A percentile compares a stretch with the other conserved stretches of the same genome.
These are phyloP conservation scores for Candida tetrigidarum DNA, from an alignment of 1,139 yeast genomes.

Conservation along the genomic window DNA sequence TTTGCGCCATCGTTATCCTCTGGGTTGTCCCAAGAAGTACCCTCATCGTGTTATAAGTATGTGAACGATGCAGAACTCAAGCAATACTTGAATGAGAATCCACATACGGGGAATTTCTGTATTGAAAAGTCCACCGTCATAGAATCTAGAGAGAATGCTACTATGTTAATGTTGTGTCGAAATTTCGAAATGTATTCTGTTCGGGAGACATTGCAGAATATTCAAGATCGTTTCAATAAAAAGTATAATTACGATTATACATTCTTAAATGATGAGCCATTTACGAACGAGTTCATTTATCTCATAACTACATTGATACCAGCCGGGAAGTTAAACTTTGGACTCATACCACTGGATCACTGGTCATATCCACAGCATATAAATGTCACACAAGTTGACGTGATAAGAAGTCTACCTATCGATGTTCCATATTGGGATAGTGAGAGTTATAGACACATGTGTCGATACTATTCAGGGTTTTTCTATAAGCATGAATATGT, in stretches of 20 bases:
- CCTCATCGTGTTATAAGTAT: slow-evolving; percentile 1
- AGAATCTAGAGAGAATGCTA: slow-evolving; percentile 44
- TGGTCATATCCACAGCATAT: slow-evolving; percentile 40
- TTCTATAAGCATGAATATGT: slow-evolving; percentile 37
- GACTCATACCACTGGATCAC: slow-evolving; percentile 30
- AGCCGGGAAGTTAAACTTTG: slow-evolving; percentile 31
- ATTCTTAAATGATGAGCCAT: slow-evolving; percentile 38
- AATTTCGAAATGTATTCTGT: slow-evolving; percentile 66
- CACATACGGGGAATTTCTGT: slow-evolving; percentile 8
- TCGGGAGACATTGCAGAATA: slow-evolving; percentile 60
- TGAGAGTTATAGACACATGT: slow-evolving; percentile 42
- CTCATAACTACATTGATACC: slow-evolving; percentile 26
- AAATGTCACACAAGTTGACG: slow-evolving; percentile 25
- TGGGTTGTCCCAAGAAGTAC: neutral
- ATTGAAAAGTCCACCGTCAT: slow-evolving; percentile 7
- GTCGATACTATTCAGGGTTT: slow-evolving; percentile 39
- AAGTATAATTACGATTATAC: slow-evolving; percentile 47
- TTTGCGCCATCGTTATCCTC: neutral
- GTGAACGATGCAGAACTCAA: slow-evolving; percentile 6
- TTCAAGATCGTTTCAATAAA: slow-evolving; percentile 74
- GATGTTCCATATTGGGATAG: slow-evolving; percentile 32
- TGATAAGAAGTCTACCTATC: slow-evolving; percentile 15
- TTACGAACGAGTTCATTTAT: slow-evolving; percentile 28
- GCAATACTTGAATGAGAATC: slow-evolving; percentile 3
- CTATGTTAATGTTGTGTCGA: slow-evolving; percentile 75